Conservation (phyloP, 2,329 filamentous ascomycete genomes). For the Diaporthe ampelina region DNA sequence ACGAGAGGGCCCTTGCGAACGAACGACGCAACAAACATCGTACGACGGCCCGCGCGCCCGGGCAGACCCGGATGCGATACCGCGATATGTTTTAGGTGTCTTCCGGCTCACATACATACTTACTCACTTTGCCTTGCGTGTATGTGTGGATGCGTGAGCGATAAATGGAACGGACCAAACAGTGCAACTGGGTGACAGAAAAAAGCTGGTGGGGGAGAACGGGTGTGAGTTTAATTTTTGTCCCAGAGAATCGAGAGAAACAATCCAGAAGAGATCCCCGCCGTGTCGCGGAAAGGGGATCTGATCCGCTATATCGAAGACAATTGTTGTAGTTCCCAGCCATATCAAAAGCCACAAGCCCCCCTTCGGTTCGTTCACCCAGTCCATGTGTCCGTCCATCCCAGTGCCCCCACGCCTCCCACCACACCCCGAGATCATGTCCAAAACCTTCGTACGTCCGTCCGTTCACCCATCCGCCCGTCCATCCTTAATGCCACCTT, state of each 20-base stretch:
- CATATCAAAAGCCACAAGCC: slow-evolving; percentile 28
- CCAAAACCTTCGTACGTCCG: slow-evolving; percentile 14
- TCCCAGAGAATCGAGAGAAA: slow-evolving; percentile 31
- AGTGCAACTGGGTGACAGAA: background rate
- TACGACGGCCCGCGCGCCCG: background rate
- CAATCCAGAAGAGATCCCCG: slow-evolving; percentile 16
- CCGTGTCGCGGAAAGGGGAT: background rate
- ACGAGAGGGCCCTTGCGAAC: background rate
- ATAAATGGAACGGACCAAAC: background rate
- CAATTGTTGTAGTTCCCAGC: slow-evolving; percentile 15
- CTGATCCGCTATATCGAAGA: slow-evolving; percentile 32
- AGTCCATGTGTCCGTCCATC: background rate
- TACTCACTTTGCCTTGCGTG: too few relatives aligned
- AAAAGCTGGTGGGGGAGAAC: background rate
- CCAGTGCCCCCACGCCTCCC: background rate
- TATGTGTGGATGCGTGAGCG: too few relatives aligned
- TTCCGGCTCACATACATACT: slow-evolving; percentile 44
- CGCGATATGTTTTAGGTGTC: background rate
- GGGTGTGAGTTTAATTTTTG: slow-evolving; percentile 22
- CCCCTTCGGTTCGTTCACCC: slow-evolving; percentile 13
- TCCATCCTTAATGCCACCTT: slow-evolving; percentile 14
- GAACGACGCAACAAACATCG: background rate
- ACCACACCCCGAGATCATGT: background rate
- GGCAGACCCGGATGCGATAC: background rate
- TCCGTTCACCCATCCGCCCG: background rate